Percentiles rank a stretch among this genome's conserved stretches.
phyloP scores from a whole-genome alignment of 495 filamentous ascomycete genomes.

The Aspergillus affinis region DNA sequence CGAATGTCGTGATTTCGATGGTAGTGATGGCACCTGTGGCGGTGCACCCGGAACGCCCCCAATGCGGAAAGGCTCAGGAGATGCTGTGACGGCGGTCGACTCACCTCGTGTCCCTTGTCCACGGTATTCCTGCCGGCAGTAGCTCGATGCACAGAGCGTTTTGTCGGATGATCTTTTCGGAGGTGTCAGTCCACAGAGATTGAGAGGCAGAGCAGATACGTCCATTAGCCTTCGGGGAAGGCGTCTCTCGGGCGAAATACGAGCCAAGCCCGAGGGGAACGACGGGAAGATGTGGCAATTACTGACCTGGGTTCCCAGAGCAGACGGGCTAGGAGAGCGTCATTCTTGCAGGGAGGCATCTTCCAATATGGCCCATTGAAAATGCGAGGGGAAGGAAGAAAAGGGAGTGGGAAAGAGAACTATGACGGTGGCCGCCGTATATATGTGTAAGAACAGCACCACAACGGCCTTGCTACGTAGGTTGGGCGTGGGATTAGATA shows the following conservation, averaged over 20 bases:
- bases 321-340: conserved; percentile 31
- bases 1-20: conserved; percentile 17
- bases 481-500: background rate
- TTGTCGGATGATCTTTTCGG: background rate
- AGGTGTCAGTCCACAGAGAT: background rate
- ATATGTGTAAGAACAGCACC: background rate
- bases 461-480: background rate
- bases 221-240: background rate
- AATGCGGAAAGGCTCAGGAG: background rate
- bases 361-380: conserved; percentile 14
- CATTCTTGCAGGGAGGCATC: conserved; percentile 20
- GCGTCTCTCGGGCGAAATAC: background rate
- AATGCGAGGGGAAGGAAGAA: too few relatives aligned
- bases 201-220: background rate
- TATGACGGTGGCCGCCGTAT: background rate
- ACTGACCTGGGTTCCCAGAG: conserved; percentile 42
- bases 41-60: conserved; percentile 3
- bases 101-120: background rate
- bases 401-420: background rate
- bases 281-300: background rate
- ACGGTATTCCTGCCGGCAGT: conserved; percentile 2
- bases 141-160: conserved; percentile 1
- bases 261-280: background rate
- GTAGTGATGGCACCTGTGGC: conserved; percentile 12
- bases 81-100: background rate